phyloP scores from a whole-genome alignment of 2,329 filamentous ascomycete species.

The Epichloe typhina region DNA sequence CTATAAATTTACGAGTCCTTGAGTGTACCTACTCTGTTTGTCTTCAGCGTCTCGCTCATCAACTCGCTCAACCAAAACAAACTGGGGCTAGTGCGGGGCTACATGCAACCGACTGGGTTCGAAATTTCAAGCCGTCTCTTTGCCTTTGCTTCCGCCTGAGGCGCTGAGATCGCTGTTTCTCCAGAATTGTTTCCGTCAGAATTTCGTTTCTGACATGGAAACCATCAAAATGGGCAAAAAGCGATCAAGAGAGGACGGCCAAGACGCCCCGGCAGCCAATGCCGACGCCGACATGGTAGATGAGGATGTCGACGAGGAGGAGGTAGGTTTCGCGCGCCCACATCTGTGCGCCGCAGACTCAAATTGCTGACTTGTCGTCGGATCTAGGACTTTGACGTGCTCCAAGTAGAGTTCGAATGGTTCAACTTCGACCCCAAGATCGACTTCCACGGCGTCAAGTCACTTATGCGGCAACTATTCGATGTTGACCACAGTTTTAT shows the following conservation, averaged over 20 bases:
- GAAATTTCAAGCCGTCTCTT: no score
- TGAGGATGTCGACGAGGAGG: constrained; percentile 39
- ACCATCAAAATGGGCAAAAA: constrained; percentile 34
- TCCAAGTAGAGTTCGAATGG: constrained; percentile 97
- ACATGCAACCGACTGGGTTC: no score
- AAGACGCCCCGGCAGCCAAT: constrained; percentile 25
- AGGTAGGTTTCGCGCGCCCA: constrained; percentile 22
- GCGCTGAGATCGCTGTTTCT: no score
- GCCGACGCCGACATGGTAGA: constrained; percentile 36
- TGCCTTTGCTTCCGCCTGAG: no score
- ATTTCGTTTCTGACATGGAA: not conserved
- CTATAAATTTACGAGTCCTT: no score
- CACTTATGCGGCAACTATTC: constrained; percentile 78
- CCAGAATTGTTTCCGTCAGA: no score
- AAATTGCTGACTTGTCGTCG: constrained; percentile 1
- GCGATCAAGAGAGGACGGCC: constrained; percentile 33
- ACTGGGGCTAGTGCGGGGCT: no score
- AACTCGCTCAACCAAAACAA: no score
- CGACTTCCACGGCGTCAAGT: constrained; percentile 92
- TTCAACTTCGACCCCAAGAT: constrained; percentile 84
- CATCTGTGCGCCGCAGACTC: not conserved
- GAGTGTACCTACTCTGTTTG: no score
- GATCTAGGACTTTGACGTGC: constrained; percentile 68
- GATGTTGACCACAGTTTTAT: constrained; percentile 78
- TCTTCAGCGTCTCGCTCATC: no score